A percentile compares a stretch with the other conserved stretches of the same genome.
phyloP scores from a whole-genome alignment of 2,329 filamentous ascomycete species.

The Trichophaea hybrida region DNA sequence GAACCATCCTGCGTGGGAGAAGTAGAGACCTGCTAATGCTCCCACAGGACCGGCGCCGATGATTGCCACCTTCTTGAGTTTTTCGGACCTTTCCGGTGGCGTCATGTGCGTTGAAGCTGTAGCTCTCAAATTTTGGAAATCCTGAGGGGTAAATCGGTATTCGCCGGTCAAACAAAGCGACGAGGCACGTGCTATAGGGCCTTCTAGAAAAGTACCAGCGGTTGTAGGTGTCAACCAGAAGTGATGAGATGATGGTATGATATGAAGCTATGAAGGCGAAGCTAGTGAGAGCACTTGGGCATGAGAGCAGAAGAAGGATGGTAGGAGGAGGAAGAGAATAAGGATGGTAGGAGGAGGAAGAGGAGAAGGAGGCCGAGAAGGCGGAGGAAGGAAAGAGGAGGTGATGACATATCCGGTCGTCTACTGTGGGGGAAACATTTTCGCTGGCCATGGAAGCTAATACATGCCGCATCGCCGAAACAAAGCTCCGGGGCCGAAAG shows the following conservation, averaged over 20 bases:
- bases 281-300: too few species aligned
- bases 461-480: too few species aligned
- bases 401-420: background rate
- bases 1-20: conserved; percentile 70
- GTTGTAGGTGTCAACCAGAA: too few species aligned
- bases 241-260: too few species aligned
- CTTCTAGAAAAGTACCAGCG: too few species aligned
- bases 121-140: background rate
- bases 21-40: conserved; percentile 80
- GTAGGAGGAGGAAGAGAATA: background rate
- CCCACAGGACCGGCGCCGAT: conserved; percentile 91
- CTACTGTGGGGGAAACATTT: background rate
- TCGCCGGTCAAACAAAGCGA: too few species aligned
- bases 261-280: too few species aligned
- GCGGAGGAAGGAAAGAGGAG: background rate
- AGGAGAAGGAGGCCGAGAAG: background rate
- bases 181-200: too few species aligned
- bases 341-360: background rate
- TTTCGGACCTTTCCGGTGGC: background rate
- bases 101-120: background rate
- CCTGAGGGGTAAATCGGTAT: too few species aligned
- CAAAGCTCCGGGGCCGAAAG: too few species aligned
- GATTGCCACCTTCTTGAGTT: conserved; percentile 54
- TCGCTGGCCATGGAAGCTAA: too few species aligned
- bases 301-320: background rate